Evolutionary conservation across 495 filamentous ascomycete genomes (phyloP).

Genomic region (Trichoderma erinaceum): DNA sequence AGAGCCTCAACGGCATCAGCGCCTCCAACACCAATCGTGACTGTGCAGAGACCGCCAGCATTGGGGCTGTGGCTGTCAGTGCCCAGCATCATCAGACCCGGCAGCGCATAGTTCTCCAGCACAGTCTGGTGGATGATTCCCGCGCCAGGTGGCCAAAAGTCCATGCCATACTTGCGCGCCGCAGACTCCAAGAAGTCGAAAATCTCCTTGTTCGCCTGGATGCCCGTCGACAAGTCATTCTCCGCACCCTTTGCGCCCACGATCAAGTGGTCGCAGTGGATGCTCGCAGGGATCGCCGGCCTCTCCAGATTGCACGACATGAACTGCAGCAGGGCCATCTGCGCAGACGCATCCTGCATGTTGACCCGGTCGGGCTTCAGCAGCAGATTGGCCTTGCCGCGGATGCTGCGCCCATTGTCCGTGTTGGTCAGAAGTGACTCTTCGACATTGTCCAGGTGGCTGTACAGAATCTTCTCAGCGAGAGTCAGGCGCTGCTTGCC

Average conservation of each 20-base stretch:
- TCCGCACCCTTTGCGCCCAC: conserved; percentile 87
- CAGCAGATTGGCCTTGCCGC: conserved; percentile 88
- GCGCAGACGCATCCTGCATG: conserved; percentile 98
- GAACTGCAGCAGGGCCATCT: conserved; percentile 97
- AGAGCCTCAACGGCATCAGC: conserved; percentile 96
- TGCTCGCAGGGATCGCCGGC: conserved; percentile 94
- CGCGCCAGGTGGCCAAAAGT: conserved; percentile 98
- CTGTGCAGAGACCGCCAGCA: conserved; percentile 84
- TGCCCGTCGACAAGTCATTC: conserved; percentile 77
- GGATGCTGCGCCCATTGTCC: conserved; percentile 70
- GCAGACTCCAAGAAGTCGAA: conserved; percentile 96
- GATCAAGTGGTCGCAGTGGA: conserved; percentile 99
- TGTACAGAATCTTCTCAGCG: conserved; percentile 96
- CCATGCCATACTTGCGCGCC: conserved; percentile 92
- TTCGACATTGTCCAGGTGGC: conserved; percentile 81
- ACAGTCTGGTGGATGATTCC: conserved; percentile 99
- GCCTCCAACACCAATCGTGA: conserved; percentile 95
- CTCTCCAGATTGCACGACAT: conserved; percentile 90
- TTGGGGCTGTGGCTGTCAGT: conserved; percentile 98
- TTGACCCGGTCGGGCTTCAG: conserved; percentile 96
- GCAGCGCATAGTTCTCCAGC: conserved; percentile 95
- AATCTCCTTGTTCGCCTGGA: conserved; percentile 90
- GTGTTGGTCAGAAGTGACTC: conserved; percentile 77
- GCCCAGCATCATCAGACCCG: conserved; percentile 98
- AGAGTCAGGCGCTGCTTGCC: conserved; percentile 69